Base-by-base conservation (phyloP, 257 asterid genomes). In the Nemophila menziesii region DNA sequence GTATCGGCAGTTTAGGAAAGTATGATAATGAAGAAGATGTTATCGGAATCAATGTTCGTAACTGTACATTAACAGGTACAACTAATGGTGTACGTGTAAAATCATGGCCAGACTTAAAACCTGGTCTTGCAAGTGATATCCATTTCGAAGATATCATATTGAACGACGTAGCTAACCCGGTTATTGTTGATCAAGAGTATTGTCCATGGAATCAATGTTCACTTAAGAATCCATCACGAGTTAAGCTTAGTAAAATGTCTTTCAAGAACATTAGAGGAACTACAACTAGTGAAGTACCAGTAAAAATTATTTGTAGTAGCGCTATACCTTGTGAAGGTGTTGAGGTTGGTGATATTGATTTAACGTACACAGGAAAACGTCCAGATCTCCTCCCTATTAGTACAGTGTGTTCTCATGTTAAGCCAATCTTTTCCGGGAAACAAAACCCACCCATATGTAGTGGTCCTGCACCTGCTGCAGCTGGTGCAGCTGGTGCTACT, bases 201-300 rank as follows among this genome's bases (percentile, higher is more conserved):
- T 54, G 60, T 12, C 60, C 52, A 15, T 16, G 4, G 3, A 38
- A 24, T 8, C 44, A 42, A 16, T 54, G 60, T 19, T 26, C 5
- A 5, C n/a, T 41, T 14, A 43, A 54, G 67, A 0, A 15, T 1
- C 62, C 67, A 16, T 69, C 64, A 12, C 37, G 39, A 11, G 47
- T 66, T 21, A 44, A 57, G 62, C 27, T 52, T 16, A 48, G 52
- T n/a, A n/a, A n/a, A n/a, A n/a, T n/a, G n/a, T n/a, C n/a, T n/a
- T n/a, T 66, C 43, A 59, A 40, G 7, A 54, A 66, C 13, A 39
- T 65, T 0, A 43, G 24, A 23, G 90, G 93, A 2, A 74, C 86
- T 1, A 38, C 77, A 15, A 8, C 20, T 10, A 55, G 43, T 4
- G 47, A 43, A 1, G 62, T 44, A 10, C 72, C 68, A 0, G 33